phyloP scores from a whole-genome alignment of 2,329 filamentous ascomycete genomes.

The Diaporthe batatas region DNA sequence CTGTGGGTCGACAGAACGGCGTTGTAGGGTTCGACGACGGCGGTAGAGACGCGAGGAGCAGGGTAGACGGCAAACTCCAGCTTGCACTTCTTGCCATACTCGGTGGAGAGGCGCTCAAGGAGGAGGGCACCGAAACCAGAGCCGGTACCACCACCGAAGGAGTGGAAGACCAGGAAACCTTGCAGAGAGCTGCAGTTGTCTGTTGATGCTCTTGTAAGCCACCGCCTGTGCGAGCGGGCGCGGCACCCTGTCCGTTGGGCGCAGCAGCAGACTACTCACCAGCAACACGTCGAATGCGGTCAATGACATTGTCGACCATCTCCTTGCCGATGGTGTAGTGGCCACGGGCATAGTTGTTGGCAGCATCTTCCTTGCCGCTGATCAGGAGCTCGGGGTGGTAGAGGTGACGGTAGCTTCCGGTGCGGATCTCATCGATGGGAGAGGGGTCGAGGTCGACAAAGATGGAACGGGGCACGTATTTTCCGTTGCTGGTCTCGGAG shows the following conservation, averaged over 20 bases:
- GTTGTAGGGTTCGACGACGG: slow-evolving; percentile 81
- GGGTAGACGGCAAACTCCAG: slow-evolving; percentile 81
- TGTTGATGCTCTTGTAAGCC: slow-evolving; percentile 50
- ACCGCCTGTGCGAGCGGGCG: slow-evolving; percentile 35
- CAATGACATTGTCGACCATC: slow-evolving; percentile 78
- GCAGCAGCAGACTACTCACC: slow-evolving; percentile 59
- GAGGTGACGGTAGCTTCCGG: slow-evolving; percentile 74
- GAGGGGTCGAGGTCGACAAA: slow-evolving; percentile 81
- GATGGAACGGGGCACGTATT: slow-evolving; percentile 79
- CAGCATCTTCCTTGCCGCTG: slow-evolving; percentile 82
- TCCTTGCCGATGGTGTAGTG: slow-evolving; percentile 84
- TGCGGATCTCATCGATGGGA: slow-evolving; percentile 80
- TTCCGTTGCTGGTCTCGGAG: slow-evolving; percentile 78
- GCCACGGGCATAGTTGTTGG: slow-evolving; percentile 83
- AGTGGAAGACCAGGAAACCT: slow-evolving; percentile 82
- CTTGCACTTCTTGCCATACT: slow-evolving; percentile 84
- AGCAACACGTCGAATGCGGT: slow-evolving; percentile 77
- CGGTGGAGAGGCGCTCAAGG: slow-evolving; percentile 78
- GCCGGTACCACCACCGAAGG: slow-evolving; percentile 79
- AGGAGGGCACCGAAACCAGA: slow-evolving; percentile 80
- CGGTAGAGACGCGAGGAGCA: slow-evolving; percentile 76
- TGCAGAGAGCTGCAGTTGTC: slow-evolving; percentile 81
- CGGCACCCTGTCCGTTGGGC: slow-evolving; percentile 38
- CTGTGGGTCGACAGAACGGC: slow-evolving; percentile 80
- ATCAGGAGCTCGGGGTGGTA: slow-evolving; percentile 81